Evolutionary conservation across 345 rosid species (phyloP).

Genomic region (Eucalyptus curtisii): DNA sequence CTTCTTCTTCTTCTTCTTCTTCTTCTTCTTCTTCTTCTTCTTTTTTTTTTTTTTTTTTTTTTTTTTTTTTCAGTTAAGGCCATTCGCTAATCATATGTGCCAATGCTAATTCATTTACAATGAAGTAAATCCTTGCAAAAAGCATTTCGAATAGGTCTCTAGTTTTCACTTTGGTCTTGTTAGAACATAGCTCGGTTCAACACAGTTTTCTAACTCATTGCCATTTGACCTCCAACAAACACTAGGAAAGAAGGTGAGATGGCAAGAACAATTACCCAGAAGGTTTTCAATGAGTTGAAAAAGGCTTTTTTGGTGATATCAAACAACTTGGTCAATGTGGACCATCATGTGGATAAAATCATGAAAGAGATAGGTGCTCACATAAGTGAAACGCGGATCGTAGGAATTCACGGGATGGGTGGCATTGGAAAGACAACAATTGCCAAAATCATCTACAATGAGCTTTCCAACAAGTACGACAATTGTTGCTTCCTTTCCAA

Average conservation of each 20-base stretch:
- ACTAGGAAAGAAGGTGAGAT: background rate
- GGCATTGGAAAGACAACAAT: background rate
- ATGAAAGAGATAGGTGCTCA: background rate
- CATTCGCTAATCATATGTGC: rapidly evolving
- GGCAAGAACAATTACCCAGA: rapidly evolving
- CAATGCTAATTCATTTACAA: background rate
- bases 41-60: no score
- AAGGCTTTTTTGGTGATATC: background rate
- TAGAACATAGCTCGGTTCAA: rapidly evolving
- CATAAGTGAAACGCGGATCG: background rate
- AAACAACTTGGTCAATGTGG: rapidly evolving
- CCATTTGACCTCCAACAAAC: background rate
- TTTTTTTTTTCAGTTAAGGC: rapidly evolving
- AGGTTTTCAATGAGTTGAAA: background rate
- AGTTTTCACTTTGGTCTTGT: background rate
- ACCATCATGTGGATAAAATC: background rate
- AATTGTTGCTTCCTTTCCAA: background rate
- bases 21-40: no score
- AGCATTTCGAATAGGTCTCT: background rate
- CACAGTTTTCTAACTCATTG: background rate
- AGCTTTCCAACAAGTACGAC: background rate
- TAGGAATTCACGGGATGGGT: background rate
- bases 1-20: no score
- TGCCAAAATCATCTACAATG: background rate
- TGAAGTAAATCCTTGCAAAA: background rate